These are phyloP conservation scores for Boletus sp. DNA, from an alignment of 1,284 basidiomycete genomes.

Conservation along the genomic window DNA sequence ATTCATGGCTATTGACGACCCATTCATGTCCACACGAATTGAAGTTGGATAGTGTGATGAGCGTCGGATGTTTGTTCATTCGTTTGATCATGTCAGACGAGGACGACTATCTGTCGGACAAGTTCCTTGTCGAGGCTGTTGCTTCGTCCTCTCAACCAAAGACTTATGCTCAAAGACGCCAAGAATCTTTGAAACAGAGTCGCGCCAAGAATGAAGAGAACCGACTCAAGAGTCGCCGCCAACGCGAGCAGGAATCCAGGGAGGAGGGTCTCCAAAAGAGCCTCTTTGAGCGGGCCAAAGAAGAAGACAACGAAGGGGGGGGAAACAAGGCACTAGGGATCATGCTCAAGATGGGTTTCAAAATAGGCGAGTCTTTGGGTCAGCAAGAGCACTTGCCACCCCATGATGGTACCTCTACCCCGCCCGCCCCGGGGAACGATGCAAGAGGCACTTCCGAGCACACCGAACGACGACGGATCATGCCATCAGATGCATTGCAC, in stretches of 20 bases:
- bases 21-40: conserved; percentile 16
- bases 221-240: conserved; percentile 55
- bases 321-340: conserved; percentile 74
- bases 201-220: conserved; percentile 63
- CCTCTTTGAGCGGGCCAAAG: conserved; percentile 70
- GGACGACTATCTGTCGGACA: conserved; percentile 83
- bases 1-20: conserved; percentile 32
- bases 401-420: conserved; percentile 2
- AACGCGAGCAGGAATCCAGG: conserved; percentile 70
- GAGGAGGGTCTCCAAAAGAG: conserved; percentile 73
- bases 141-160: conserved; percentile 38
- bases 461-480: conserved; percentile 1
- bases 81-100: conserved; percentile 43
- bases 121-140: conserved; percentile 54
- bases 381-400: conserved; percentile 27
- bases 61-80: conserved; percentile 21
- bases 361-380: conserved; percentile 73
- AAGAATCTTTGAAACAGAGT: conserved; percentile 54
- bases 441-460: conserved; percentile 3
- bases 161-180: conserved; percentile 66
- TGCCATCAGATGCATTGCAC: conserved; percentile 34
- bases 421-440: conserved; percentile 5
- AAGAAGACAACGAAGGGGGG: conserved; percentile 51
- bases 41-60: background rate
- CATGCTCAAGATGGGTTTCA: conserved; percentile 90